Evolutionary conservation across 768 basidiomycete genomes (phyloP), one percentile per base, ranked within the genome.

Genomic region (Leccinellum luteum): DNA sequence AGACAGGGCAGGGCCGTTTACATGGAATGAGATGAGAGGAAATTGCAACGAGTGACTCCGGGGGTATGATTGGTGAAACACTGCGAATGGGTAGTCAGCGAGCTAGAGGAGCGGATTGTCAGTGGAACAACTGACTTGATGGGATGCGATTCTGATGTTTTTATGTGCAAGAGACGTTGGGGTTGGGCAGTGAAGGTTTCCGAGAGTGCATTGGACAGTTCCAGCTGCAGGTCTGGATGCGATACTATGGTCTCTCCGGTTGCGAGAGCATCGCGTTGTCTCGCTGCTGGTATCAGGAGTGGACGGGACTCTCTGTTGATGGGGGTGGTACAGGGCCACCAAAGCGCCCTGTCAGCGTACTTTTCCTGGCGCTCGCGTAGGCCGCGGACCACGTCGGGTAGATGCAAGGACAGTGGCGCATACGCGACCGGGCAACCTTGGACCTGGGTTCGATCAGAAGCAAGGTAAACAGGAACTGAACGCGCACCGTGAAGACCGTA

Each of bases 61-160:
- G 71, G 2, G 85, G 84, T 66, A 86, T 74, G 48, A 86, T 76
- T n/a, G 76, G 73, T 0, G 85, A 85, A 41, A 85, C 78, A 59
- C 82, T 83, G 63, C 34, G 25, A 48, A 41, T 31, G 19, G 15
- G 34, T 13, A 35, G 57, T 60, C 0, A 64, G 62, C 28, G 28
- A n/a, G n/a, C n/a, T n/a, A n/a, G n/a, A 25, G 19, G 45, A 6
- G 52, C 3, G 47, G 21, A 6, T 2, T 5, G 51, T 13, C 15
- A 17, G 50, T 19, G 47, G 19, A 52, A n/a, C 6, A 51, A 75
- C 82, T 52, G 60, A 90, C 90, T 92, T 91, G 68, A 95, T 89
- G 7, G 92, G 92, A 72, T 93, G 92, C 0, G 87, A 82, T 23
- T 81, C 78, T 3, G 90, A 92, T 1, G 90, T 93, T 66, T 90